Base-by-base conservation (phyloP, 1,284 basidiomycete genomes). In the Quambalaria eucalypti region DNA sequence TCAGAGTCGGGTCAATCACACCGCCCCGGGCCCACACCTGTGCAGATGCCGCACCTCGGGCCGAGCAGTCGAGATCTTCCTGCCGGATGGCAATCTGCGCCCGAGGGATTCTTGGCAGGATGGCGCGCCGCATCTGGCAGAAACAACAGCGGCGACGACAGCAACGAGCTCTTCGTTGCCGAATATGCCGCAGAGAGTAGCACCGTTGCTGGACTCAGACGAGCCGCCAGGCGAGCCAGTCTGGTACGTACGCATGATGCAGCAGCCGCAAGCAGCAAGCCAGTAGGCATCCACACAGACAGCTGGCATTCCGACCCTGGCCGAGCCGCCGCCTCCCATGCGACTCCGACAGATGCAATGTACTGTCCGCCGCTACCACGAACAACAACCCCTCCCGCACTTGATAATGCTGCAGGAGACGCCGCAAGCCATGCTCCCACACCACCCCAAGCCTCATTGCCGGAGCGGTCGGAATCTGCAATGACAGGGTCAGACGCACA, bases 221-320 rank as follows among this genome's bases (percentile, higher is more conserved):
- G 66, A 12, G 66, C 66, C 10, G 66, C 66, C 2, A 52, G 65
- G 16, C 56, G 66, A 26, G 61, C 66, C 10, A 67, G 60, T 50
- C 23, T 51, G 21, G n/a, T 40, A 5, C 48, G 48, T 5, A 19
- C 28, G 8, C n/a, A 49, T 44, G 40, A 44, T 19, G 19, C 19
- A 7, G 8, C 40, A 10, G 56, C 30, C 23, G 53, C 59, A 2
- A 54, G 59, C 6, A 54, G 54, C n/a, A 61, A 62, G 51, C 60
- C 61, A 38, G 61, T 65, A 42, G 25, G 25, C 5, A 46, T 46
- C 3, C 42, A 46, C 42, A 46, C 21, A 26, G 25, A 23, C 4
- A 46, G 42, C 42, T 46, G 25, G 21, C 5, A 12, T 6, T 46
- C 42, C 2, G 42, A 46, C n/a, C 42, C 42, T 3, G 42, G 31